phyloP scores from a whole-genome alignment of 2,329 filamentous ascomycete species.

The Ophiostoma quercus region DNA sequence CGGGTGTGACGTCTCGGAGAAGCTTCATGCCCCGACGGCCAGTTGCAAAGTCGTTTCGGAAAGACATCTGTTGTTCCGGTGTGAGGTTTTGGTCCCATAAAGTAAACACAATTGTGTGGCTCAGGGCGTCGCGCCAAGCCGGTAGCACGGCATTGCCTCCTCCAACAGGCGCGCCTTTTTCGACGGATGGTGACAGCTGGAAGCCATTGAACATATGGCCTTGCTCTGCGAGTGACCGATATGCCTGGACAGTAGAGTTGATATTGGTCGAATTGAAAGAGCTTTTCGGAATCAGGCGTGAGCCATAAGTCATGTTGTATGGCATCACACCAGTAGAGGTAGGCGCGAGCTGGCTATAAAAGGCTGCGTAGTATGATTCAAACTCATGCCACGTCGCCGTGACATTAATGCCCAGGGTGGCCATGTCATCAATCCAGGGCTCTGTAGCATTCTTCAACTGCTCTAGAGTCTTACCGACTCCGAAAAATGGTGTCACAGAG shows the following conservation, averaged over 20 bases:
- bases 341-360: not conserved
- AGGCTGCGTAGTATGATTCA: not conserved
- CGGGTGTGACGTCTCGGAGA: not conserved
- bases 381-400: not conserved
- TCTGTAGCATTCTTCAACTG: not conserved
- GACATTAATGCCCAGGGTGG: not conserved
- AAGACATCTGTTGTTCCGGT: not conserved
- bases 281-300: not conserved
- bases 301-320: not conserved
- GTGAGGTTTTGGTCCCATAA: not conserved
- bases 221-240: not conserved
- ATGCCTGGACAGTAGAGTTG: not conserved
- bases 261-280: not conserved
- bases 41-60: not conserved
- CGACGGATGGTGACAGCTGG: not conserved
- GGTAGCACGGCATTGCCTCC: conserved; percentile 23
- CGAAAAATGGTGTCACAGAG: not conserved
- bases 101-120: conserved; percentile 38
- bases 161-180: conserved; percentile 16
- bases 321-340: not conserved
- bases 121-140: conserved; percentile 28
- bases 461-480: not conserved
- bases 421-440: not conserved
- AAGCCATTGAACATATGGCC: conserved; percentile 2
- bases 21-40: not conserved